Percentiles rank a stretch among this genome's conserved stretches.
Conservation (phyloP, 805 yeast species). For the Wickerhamomyces canadensis region DNA sequence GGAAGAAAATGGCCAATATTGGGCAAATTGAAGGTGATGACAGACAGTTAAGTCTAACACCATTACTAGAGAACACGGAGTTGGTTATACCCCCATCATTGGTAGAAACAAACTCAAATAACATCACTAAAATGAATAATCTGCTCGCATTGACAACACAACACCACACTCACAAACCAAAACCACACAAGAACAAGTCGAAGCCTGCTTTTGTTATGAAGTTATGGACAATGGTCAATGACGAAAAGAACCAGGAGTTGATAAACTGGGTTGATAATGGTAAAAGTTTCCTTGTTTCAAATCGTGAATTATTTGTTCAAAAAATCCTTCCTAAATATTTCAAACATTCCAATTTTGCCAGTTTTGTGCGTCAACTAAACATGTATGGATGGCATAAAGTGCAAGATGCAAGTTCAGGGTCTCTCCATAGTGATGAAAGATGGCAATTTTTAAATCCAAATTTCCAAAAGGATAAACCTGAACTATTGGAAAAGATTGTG, state of each 20-base stretch:
- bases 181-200: constrained; percentile 32
- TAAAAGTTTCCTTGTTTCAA: constrained; percentile 73
- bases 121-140: neutral
- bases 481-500: constrained; percentile 76
- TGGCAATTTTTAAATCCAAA: constrained; percentile 87
- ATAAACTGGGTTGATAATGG: constrained; percentile 89
- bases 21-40: neutral
- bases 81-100: neutral
- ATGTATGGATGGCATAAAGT: constrained; percentile 99
- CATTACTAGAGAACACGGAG: neutral
- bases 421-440: constrained; percentile 67
- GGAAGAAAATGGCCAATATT: neutral
- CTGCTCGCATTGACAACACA: neutral
- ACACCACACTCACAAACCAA: neutral
- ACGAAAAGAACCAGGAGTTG: constrained; percentile 56
- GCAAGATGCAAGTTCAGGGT: constrained; percentile 82
- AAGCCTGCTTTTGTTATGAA: constrained; percentile 91
- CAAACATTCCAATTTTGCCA: constrained; percentile 92
- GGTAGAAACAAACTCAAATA: neutral
- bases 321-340: constrained; percentile 84
- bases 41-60: neutral
- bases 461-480: constrained; percentile 74
- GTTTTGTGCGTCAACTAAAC: constrained; percentile 91
- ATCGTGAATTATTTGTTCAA: constrained; percentile 79
- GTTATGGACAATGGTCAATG: constrained; percentile 94